Evolutionary conservation across 2,329 filamentous ascomycete genomes (phyloP), one percentile per base, ranked within the genome.

Genomic region (Metarhizium robertsii): DNA sequence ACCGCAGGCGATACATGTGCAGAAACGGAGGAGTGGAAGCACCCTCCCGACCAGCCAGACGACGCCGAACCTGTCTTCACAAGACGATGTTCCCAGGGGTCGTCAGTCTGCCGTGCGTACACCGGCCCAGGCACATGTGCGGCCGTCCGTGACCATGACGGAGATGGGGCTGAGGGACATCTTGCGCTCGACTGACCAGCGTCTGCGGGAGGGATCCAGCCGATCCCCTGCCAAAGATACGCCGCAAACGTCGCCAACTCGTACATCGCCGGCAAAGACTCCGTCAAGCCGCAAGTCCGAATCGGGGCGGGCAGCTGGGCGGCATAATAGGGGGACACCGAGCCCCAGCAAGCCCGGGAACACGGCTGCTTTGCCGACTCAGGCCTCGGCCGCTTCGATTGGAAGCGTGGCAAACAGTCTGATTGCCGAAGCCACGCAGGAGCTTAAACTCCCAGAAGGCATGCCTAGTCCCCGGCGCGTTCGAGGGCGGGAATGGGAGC

Each of bases 161-260:
- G 79, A 81, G 59, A 71, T 73, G 11, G 78, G 78, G 1, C 64
- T 83, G 30, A 70, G 73, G 1, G 69, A 76, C 57, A 83, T 83
- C 32, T 67, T 83, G 36, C 71, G 71, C 47, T 77, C 72, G 38
- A 83, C 79, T 1, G 80, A 81, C 30, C 69, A 75, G 66, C 70
- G 79, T 10, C 69, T 83, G 14, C 69, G 73, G 20, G 71, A 75
- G 3, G 73, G 73, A 3, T 62, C 55, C 10, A 66, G 62, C 20
- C 58, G 55, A 16, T 70, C 70, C 2, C 67, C 68, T 0, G 59
- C 60, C 25, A 70, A 70, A 62, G 69, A 48, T 3, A 52, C 48
- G 18, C 40, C 42, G 29, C 53, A 48, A 5, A 16, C 16, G 2
- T 53, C 64, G 34, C 60, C 67, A 6, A 54, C 29, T 59, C 58